These are phyloP conservation scores for Aspergillus baeticus DNA, from an alignment of 495 filamentous ascomycete species.

Conservation along the genomic window DNA sequence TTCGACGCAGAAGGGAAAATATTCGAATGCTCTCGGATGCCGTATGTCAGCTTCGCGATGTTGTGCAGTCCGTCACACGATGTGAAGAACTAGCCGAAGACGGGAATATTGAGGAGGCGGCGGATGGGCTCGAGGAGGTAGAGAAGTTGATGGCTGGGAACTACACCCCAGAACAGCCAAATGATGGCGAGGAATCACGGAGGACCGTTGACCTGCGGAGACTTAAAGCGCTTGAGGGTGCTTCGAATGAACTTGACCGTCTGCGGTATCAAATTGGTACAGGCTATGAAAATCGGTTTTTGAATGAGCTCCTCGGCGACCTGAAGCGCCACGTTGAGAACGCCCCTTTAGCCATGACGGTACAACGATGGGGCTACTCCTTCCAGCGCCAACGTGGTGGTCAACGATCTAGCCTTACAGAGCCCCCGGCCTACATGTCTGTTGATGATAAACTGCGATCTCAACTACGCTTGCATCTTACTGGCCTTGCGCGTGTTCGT, in stretches of 20 bases:
- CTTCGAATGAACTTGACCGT: constrained; percentile 70
- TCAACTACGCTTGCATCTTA: constrained; percentile 64
- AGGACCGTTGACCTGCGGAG: constrained; percentile 67
- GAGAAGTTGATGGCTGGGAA: constrained; percentile 78
- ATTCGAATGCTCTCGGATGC: constrained; percentile 78
- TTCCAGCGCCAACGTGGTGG: constrained; percentile 64
- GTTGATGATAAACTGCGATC: constrained; percentile 66
- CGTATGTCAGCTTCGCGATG: constrained; percentile 74
- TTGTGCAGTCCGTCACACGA: constrained; percentile 70
- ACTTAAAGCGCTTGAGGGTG: constrained; percentile 76
- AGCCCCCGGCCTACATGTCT: constrained; percentile 71
- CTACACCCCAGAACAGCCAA: constrained; percentile 27
- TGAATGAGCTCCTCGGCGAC: constrained; percentile 75
- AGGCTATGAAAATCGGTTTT: constrained; percentile 78
- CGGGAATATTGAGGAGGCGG: constrained; percentile 75
- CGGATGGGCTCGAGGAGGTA: constrained; percentile 70
- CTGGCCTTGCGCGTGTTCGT: constrained; percentile 74
- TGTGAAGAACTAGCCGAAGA: constrained; percentile 81
- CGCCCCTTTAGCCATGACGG: constrained; percentile 67
- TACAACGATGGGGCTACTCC: constrained; percentile 71
- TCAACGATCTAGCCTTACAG: constrained; percentile 63
- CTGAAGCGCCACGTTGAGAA: constrained; percentile 77
- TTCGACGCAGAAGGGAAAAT: constrained; percentile 80
- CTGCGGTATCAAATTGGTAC: constrained; percentile 81
- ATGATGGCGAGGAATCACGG: constrained; percentile 26